phyloP scores from a whole-genome alignment of 2,329 filamentous ascomycete species.

The Aphanocladium album region DNA sequence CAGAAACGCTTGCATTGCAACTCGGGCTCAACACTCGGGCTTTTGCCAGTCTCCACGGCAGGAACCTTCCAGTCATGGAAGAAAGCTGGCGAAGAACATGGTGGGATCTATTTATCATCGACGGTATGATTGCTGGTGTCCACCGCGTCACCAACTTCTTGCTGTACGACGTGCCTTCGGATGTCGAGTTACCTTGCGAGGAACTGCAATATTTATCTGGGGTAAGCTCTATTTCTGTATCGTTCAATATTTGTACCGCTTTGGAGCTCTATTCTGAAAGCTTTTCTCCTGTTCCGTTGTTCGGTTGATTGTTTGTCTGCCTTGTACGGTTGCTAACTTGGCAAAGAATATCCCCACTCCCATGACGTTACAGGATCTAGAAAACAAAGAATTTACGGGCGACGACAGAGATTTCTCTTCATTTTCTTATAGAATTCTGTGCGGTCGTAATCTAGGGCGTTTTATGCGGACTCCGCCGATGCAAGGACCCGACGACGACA shows the following conservation, averaged over 20 bases:
- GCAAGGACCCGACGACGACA: slow-evolving; percentile 49
- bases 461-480: slow-evolving; percentile 59
- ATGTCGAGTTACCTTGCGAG: slow-evolving; percentile 75
- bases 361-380: slow-evolving; percentile 67
- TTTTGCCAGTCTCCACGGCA: slow-evolving; percentile 60
- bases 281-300: neutral
- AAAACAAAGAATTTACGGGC: slow-evolving; percentile 67
- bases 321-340: slow-evolving; percentile 15
- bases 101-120: slow-evolving; percentile 81
- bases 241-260: no score
- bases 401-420: slow-evolving; percentile 72
- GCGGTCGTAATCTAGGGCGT: slow-evolving; percentile 70
- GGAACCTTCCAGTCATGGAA: slow-evolving; percentile 62
- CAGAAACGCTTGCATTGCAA: slow-evolving; percentile 67
- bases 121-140: slow-evolving; percentile 79
- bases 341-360: slow-evolving; percentile 52
- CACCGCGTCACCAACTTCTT: slow-evolving; percentile 66
- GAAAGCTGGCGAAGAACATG: slow-evolving; percentile 85
- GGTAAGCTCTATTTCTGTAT: slow-evolving; percentile 35
- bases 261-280: neutral
- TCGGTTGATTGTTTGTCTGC: neutral
- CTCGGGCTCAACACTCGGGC: slow-evolving; percentile 68
- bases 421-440: slow-evolving; percentile 78
- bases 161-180: slow-evolving; percentile 61
- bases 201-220: slow-evolving; percentile 64